Conservation (phyloP, 305 asterid species). For the Fraxinus paxiana region DNA sequence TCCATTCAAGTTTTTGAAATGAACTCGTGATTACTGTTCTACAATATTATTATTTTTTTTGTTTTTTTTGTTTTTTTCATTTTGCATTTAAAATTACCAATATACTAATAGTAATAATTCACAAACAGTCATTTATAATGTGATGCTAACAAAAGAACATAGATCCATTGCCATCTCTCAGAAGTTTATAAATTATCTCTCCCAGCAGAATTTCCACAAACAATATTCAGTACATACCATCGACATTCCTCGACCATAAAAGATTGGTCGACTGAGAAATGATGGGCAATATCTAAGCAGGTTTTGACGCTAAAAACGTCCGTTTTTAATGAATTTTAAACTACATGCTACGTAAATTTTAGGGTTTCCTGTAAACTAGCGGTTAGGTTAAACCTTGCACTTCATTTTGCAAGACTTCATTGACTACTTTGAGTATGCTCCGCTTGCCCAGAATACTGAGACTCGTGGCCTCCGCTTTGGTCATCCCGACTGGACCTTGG, state of each 20-base stretch:
- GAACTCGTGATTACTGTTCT: not conserved
- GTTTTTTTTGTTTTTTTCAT: not conserved
- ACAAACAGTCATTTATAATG: not conserved
- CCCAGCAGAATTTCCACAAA: not conserved
- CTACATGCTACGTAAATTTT: conserved; percentile 31
- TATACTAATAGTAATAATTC: not conserved
- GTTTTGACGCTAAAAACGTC: conserved; percentile 27
- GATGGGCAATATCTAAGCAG: conserved; percentile 28
- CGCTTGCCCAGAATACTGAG: conserved; percentile 30
- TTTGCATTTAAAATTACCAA: not conserved
- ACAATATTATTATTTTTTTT: too few relatives aligned
- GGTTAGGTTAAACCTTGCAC: conserved; percentile 42
- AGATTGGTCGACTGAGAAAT: conserved; percentile 33
- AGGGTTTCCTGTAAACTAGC: conserved; percentile 28
- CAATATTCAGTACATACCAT: conserved; percentile 20
- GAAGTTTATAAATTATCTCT: not conserved
- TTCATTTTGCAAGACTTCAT: conserved; percentile 25
- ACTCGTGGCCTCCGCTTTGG: conserved; percentile 22
- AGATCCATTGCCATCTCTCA: not conserved
- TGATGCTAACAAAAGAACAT: not conserved
- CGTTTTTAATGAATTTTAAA: conserved; percentile 23
- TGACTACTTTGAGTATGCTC: conserved; percentile 28
- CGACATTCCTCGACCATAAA: conserved; percentile 34
- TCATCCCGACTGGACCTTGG: conserved; percentile 42
- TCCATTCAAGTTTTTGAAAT: not conserved